Evolutionary conservation across 176 grass and related monocot genomes (phyloP).

Genomic region (Pontederia crassipes): DNA sequence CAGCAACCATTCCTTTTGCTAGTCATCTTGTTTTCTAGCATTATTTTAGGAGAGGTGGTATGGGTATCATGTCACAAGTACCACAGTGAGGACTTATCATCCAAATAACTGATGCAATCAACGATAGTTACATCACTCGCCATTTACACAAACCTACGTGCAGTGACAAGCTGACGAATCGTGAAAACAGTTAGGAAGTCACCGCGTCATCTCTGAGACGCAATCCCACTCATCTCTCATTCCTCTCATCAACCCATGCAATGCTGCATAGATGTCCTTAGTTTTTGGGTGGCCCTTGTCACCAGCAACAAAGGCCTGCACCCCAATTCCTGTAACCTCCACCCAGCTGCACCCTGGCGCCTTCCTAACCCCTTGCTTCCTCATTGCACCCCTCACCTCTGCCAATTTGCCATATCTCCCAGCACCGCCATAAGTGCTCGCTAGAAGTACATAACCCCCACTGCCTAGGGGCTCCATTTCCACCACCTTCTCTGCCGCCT

Average conservation of each 20-base stretch:
- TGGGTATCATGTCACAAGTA: no score
- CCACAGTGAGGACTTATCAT: no score
- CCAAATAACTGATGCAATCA: no score
- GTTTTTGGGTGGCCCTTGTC: slow-evolving; percentile 7
- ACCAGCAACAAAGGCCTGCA: slow-evolving; percentile 9
- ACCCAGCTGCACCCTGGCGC: slow-evolving; percentile 19
- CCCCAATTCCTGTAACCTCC: neutral
- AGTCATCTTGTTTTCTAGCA: no score
- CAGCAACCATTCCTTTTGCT: no score
- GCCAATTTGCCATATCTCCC: slow-evolving; percentile 15
- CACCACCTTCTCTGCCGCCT: slow-evolving; percentile 11
- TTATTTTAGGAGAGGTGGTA: no score
- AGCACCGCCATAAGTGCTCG: slow-evolving; percentile 27
- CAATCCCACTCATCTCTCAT: slow-evolving; percentile 10
- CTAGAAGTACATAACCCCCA: slow-evolving; percentile 33
- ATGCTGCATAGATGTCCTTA: neutral
- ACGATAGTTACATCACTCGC: no score
- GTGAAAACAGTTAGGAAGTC: no score
- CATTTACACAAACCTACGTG: no score
- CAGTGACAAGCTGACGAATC: no score
- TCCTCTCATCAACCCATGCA: slow-evolving; percentile 10
- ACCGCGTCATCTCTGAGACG: neutral
- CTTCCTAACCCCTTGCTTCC: slow-evolving; percentile 6
- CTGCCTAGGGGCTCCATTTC: slow-evolving; percentile 36
- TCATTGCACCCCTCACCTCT: slow-evolving; percentile 8